phyloP scores from a whole-genome alignment of 345 rosid genomes.

The Anastatica hierochuntica region DNA sequence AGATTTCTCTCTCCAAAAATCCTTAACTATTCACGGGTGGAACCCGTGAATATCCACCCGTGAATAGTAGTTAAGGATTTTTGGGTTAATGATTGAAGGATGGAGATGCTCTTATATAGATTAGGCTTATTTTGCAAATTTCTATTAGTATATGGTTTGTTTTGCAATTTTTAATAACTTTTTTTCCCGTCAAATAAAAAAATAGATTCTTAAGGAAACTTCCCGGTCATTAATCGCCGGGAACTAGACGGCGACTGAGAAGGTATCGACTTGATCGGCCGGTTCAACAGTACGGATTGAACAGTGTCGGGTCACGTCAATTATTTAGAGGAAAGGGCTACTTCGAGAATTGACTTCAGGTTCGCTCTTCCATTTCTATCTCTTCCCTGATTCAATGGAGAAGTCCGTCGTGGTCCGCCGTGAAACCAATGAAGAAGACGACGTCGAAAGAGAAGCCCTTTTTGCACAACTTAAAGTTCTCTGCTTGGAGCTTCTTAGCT shows the following conservation, averaged over 20 bases:
- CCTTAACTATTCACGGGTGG: too few relatives aligned
- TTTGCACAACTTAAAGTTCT: constrained; percentile 40
- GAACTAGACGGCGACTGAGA: background rate
- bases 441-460: constrained; percentile 21
- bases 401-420: constrained; percentile 14
- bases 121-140: too few relatives aligned
- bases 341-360: constrained; percentile 4
- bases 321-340: background rate
- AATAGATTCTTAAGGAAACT: too few relatives aligned
- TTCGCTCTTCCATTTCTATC: background rate
- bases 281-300: background rate
- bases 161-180: too few relatives aligned
- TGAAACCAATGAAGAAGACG: constrained; percentile 6
- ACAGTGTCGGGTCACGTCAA: background rate
- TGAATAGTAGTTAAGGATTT: too few relatives aligned
- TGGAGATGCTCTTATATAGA: too few relatives aligned
- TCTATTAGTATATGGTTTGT: too few relatives aligned
- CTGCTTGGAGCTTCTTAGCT: constrained; percentile 58
- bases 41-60: too few relatives aligned
- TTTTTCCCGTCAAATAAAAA: too few relatives aligned
- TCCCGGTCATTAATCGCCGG: background rate
- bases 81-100: too few relatives aligned
- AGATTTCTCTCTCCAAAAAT: too few relatives aligned
- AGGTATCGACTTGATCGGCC: background rate
- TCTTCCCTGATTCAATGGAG: constrained; percentile 23